Conservation (phyloP, 306 rosid species). For the Heteromeles arbutifolia region DNA sequence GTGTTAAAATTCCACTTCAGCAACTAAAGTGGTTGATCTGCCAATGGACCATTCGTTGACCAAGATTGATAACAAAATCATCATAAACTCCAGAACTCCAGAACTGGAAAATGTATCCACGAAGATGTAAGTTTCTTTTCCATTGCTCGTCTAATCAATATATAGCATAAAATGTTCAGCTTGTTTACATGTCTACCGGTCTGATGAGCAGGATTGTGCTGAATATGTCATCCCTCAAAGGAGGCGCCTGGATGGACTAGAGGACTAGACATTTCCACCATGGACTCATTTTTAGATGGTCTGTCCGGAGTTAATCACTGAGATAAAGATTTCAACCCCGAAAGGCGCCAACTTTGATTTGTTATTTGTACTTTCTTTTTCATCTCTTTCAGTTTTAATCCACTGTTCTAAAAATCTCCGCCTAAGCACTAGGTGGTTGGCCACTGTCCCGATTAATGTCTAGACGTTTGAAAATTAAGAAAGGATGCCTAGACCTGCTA, state of each 20-base stretch:
- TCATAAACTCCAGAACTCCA: constrained; percentile 43
- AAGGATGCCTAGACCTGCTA: too few relatives aligned
- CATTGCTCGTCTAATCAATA: not conserved
- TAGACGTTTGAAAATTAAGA: too few relatives aligned
- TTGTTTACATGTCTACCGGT: not conserved
- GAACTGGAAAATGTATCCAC: constrained; percentile 44
- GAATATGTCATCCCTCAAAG: constrained; percentile 67
- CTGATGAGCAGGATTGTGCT: constrained; percentile 55
- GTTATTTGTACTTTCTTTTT: not conserved
- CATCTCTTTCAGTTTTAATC: constrained; percentile 3
- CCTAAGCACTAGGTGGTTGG: too few relatives aligned
- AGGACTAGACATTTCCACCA: constrained; percentile 54
- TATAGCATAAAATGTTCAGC: not conserved
- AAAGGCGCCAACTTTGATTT: not conserved
- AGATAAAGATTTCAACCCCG: constrained; percentile 36
- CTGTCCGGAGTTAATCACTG: constrained; percentile 25
- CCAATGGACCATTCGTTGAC: constrained; percentile 46
- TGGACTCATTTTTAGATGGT: constrained; percentile 38
- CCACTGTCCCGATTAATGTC: too few relatives aligned
- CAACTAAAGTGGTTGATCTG: constrained; percentile 39
- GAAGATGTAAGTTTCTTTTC: constrained; percentile 50
- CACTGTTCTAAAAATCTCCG: too few relatives aligned
- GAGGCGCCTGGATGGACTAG: constrained; percentile 83
- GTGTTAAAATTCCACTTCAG: constrained; percentile 24
- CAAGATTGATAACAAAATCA: constrained; percentile 48